A percentile compares a stretch with the other conserved stretches of the same genome.
These are phyloP conservation scores for Hyphopichia pseudoburtonii DNA, from an alignment of 1,139 yeast genomes.

Conservation along the genomic window DNA sequence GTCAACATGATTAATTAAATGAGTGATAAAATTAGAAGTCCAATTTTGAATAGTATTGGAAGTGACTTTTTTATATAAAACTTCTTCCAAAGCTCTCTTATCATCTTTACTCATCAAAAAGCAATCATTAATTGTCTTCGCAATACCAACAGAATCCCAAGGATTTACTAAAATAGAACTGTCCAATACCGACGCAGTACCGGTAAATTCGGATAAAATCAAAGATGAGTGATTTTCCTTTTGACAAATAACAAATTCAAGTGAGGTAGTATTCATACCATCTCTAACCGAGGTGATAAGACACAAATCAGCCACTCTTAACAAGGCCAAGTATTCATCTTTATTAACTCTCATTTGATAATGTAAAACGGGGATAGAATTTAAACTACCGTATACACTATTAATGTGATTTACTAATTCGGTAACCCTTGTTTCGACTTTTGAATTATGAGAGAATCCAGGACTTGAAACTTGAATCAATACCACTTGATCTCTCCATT, in stretches of 20 bases:
- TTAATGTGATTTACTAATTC: conserved; percentile 80
- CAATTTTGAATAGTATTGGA: conserved; percentile 78
- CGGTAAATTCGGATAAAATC: conserved; percentile 88
- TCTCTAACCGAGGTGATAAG: conserved; percentile 89
- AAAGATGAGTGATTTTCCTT: conserved; percentile 71
- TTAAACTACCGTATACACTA: conserved; percentile 76
- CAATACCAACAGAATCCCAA: conserved; percentile 94
- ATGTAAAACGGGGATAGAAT: conserved; percentile 83
- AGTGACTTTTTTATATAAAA: conserved; percentile 63
- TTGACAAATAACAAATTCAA: conserved; percentile 90
- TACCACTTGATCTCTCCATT: conserved; percentile 85
- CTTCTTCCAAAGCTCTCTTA: conserved; percentile 40
- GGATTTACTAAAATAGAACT: conserved; percentile 91
- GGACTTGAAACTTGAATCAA: conserved; percentile 91
- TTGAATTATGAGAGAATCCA: conserved; percentile 54
- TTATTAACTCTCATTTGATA: conserved; percentile 87
- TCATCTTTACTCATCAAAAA: conserved; percentile 49
- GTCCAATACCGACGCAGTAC: conserved; percentile 76
- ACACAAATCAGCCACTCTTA: conserved; percentile 88
- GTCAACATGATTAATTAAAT: conserved; percentile 51
- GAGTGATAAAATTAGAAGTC: conserved; percentile 64
- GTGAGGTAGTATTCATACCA: conserved; percentile 94
- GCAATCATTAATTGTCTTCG: conserved; percentile 75
- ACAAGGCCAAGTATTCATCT: conserved; percentile 84
- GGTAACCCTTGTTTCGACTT: conserved; percentile 73